Base-by-base conservation (phyloP, 805 yeast species). In the Maudiozyma pseudohumilis region DNA sequence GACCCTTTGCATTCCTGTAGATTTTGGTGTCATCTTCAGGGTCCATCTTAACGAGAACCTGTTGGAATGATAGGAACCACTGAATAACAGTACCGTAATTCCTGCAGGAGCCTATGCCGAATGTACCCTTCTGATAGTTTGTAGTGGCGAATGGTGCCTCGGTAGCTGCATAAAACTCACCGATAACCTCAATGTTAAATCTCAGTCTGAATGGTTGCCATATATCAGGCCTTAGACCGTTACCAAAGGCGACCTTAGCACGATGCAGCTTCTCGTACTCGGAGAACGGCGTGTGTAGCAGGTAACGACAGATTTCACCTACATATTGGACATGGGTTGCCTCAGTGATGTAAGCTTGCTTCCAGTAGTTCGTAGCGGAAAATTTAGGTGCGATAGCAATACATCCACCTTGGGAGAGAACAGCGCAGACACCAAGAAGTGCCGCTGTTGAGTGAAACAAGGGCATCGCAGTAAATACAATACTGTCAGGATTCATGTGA, bases 401-500 rank as follows among this genome's bases (percentile, higher is more conserved):
- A 45, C 87, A 74, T 1, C 81, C 92, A 35, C 95, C 95, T 30
- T 62, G 64, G 21, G 71, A 64, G 34, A 75, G 59, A 0, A 79
- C 66, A 1, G 94, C 87, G 52, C 88, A 68, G 5, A 80, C 75
- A 10, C 96, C 96, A 38, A 88, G 62, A 60, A 86, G 70, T 0
- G 95, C 82, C 3, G 96, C 96, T 0, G 96, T 88, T 1, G 95
- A 85, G 59, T 88, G 97, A 55, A 89, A 88, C 42, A 89, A 65
- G 2, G 97, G 97, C 97, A 88, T 88, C 1, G 95, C 84, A 0
- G 95, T 84, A 63, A 81, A 82, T 8, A 85, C 77, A 10, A 69
- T 72, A 12, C 82, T 74, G 4, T 64, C 55, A 5, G 58, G 43
- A n/a, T 64, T 58, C 47, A 85, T 66, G 41, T 75, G 70, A 64